A percentile compares a stretch with the other conserved stretches of the same genome.
Conservation (phyloP, 75 land plant genomes). For the Sequoiadendron giganteum region DNA sequence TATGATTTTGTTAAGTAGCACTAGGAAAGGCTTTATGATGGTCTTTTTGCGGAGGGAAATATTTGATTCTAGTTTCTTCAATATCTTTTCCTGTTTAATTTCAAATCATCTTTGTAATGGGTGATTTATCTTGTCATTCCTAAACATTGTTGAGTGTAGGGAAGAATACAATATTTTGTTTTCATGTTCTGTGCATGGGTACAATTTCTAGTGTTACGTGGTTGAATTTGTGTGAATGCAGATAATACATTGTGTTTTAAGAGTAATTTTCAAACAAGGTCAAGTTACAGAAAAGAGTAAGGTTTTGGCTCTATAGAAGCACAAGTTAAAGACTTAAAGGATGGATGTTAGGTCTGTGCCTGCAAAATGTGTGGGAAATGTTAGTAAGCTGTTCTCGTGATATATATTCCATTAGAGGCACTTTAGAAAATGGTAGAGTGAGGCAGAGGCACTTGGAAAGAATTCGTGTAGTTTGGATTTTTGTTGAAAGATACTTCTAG, state of each 20-base stretch:
- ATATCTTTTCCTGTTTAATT: neutral
- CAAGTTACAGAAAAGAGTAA: neutral
- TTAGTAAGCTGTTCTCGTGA: neutral
- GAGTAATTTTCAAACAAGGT: neutral
- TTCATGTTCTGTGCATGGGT: neutral
- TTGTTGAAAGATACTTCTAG: too few species aligned
- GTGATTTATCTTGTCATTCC: neutral
- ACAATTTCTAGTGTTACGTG: neutral
- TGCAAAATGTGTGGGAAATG: neutral
- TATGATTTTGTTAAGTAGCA: neutral
- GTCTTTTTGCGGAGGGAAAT: neutral
- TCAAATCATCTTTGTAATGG: too few species aligned
- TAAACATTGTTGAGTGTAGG: neutral
- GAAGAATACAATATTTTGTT: neutral
- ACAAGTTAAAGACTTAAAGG: neutral
- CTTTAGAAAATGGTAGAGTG: neutral
- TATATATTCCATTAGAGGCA: neutral
- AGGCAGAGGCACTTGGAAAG: too few species aligned
- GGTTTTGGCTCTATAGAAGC: neutral
- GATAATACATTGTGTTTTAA: neutral
- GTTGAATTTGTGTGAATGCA: neutral
- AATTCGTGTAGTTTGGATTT: neutral
- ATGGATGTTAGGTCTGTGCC: neutral
- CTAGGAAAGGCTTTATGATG: neutral
- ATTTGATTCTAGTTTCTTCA: neutral